Base-by-base conservation (phyloP, 1,284 basidiomycete species). In the Puccinia coronata region DNA sequence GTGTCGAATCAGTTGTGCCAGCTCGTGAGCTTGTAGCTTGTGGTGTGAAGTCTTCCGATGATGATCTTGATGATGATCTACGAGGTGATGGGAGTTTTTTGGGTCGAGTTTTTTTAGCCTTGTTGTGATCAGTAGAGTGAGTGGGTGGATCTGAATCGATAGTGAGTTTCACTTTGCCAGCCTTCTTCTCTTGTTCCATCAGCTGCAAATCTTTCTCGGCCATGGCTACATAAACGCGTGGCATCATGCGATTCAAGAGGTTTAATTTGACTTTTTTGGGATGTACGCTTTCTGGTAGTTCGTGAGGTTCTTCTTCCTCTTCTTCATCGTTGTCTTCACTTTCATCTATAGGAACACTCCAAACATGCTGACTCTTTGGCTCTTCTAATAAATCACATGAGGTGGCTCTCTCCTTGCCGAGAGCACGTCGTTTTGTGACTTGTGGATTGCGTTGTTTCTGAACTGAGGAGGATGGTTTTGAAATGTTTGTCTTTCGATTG, bases 161-260 rank as follows among this genome's bases (percentile, higher is more conserved):
- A 11, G 65, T 41, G 20, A 53, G 28, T 39, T 23, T 43, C 25
- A 49, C 28, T 23, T 65, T 55, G 8, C 51, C 47, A 28, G 43
- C 28, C 34, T 41, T 34, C 49, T 82, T 49, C 47, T 82, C 76
- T 69, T 41, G 47, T 55, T 69, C 36, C 78, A 82, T 82, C 14
- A 80, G 57, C 59, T 55, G 51, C 20, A 82, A 31, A 69, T 82
- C 82, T 34, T 65, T 53, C 16, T 71, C 41, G 20, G 82, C 82
- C 41, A 75, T 72, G 51, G 57, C 51, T 28, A 65, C 82, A 75
- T 69, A 80, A 25, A 72, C 77, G 23, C 41, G 57, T 20, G 82
- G 82, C 82, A 82, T 82, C 67, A 80, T 80, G 36, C 78, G 51
- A 41, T 53, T 72, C 31, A 82, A 65, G 0, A 61, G 0, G 14